These are phyloP conservation scores for Knoxdaviesia capensis DNA, from an alignment of 2,329 filamentous ascomycete genomes.

Conservation along the genomic window DNA sequence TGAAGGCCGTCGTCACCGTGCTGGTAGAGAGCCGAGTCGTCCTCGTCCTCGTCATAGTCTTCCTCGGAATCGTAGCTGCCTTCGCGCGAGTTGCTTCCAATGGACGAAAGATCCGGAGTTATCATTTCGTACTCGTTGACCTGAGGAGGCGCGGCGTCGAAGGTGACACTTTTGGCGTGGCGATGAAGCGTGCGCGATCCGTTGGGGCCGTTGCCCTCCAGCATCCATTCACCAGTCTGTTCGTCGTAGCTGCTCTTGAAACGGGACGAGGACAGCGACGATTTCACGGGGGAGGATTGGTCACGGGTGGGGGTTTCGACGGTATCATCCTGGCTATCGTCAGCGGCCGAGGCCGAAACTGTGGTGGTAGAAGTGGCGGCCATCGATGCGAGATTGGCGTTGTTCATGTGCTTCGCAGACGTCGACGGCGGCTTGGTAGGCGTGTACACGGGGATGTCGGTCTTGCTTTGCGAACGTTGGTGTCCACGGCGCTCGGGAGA, in stretches of 20 bases:
- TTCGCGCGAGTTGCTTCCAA: conserved; percentile 76
- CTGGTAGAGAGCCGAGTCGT: conserved; percentile 31
- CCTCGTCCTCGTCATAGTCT: conserved; percentile 52
- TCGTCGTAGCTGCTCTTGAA: conserved; percentile 52
- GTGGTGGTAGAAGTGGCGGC: too few species aligned
- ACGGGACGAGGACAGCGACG: conserved; percentile 53
- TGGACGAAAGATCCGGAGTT: conserved; percentile 84
- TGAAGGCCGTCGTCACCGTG: conserved; percentile 19
- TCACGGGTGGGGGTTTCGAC: conserved; percentile 41
- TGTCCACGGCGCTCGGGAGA: conserved; percentile 18
- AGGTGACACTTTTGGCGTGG: conserved; percentile 92
- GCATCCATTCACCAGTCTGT: conserved; percentile 47
- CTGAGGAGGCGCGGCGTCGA: conserved; percentile 80
- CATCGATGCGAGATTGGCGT: too few species aligned
- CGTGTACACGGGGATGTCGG: conserved; percentile 34
- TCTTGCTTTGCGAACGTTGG: conserved; percentile 36
- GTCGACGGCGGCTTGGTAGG: conserved; percentile 14
- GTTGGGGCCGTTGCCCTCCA: conserved; percentile 39
- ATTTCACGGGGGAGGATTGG: conserved; percentile 67
- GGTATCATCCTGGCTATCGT: too few species aligned
- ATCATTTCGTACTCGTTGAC: conserved; percentile 98
- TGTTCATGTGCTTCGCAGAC: too few species aligned
- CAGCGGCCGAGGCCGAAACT: too few species aligned
- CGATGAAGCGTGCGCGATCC: conserved; percentile 53
- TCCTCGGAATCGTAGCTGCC: conserved; percentile 81